Evolutionary conservation across 257 asterid genomes (phyloP).

Genomic region (Nicotiana paniculata): DNA sequence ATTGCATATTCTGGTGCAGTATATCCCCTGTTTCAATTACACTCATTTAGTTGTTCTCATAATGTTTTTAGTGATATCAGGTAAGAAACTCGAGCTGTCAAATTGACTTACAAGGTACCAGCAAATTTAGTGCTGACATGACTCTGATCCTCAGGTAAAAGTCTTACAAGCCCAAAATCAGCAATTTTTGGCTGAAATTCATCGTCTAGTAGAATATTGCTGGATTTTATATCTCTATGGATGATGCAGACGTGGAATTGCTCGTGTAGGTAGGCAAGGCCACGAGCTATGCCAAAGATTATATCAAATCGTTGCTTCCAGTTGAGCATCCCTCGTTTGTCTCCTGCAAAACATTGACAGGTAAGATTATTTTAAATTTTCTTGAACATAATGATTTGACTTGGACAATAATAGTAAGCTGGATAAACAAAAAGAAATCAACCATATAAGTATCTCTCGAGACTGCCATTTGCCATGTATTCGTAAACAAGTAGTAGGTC

Average conservation of each 20-base stretch:
- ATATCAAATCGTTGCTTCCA: conserved; percentile 79
- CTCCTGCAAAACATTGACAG: conserved; percentile 35
- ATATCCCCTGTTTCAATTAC: conserved; percentile 49
- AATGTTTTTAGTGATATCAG: background rate
- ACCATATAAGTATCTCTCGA: conserved; percentile 66
- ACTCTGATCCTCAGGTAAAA: conserved; percentile 63
- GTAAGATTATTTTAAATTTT: background rate
- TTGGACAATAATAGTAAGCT: background rate
- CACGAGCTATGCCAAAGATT: conserved; percentile 70
- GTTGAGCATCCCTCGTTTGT: conserved; percentile 47
- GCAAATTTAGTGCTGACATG: conserved; percentile 89
- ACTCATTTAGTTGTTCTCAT: background rate
- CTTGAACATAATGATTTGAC: background rate
- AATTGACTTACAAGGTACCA: conserved; percentile 63
- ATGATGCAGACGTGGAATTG: conserved; percentile 64
- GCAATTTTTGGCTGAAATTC: conserved; percentile 66
- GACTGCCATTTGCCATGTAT: conserved; percentile 82
- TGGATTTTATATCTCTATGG: conserved; percentile 73
- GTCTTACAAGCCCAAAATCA: conserved; percentile 79
- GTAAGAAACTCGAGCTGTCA: background rate
- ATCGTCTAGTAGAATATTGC: conserved; percentile 59
- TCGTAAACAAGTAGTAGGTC: conserved; percentile 65
- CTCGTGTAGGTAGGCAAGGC: conserved; percentile 71
- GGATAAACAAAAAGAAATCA: background rate
- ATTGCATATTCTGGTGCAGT: conserved; percentile 86